Evolutionary conservation across 306 rosid genomes (phyloP).

Genomic region (Lupinus albus): DNA sequence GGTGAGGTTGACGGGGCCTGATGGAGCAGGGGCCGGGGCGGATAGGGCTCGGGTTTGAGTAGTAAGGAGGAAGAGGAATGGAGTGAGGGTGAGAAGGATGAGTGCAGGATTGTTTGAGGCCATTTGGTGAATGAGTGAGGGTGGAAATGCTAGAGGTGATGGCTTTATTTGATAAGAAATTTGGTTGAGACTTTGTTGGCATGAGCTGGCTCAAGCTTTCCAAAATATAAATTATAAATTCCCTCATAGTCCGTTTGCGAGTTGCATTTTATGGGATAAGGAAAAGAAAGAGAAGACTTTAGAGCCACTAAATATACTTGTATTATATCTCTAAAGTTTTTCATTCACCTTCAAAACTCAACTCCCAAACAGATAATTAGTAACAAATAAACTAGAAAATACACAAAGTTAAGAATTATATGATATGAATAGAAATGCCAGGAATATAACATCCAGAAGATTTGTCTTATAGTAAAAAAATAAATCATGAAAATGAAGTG

Average conservation of each 20-base stretch:
- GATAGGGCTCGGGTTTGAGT: slow-evolving; percentile 50
- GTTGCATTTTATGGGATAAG: too few species aligned
- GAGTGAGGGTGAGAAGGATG: slow-evolving; percentile 47
- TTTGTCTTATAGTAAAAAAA: neutral
- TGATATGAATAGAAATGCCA: neutral
- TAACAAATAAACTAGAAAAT: slow-evolving; percentile 37
- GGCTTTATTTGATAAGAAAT: slow-evolving; percentile 48
- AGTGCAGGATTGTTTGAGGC: slow-evolving; percentile 50
- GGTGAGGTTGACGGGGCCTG: slow-evolving; percentile 64
- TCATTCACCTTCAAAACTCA: too few species aligned
- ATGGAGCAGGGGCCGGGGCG: slow-evolving; percentile 58
- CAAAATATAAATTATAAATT: slow-evolving; percentile 10
- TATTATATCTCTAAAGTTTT: too few species aligned
- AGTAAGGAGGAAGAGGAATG: slow-evolving; percentile 33
- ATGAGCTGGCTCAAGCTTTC: slow-evolving; percentile 65
- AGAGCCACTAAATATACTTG: too few species aligned
- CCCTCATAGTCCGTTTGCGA: too few species aligned
- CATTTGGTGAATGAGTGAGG: slow-evolving; percentile 44
- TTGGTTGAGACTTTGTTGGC: slow-evolving; percentile 56
- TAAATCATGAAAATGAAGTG: neutral
- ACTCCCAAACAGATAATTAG: too few species aligned
- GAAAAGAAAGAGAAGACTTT: too few species aligned
- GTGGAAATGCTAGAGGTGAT: neutral
- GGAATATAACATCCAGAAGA: neutral
- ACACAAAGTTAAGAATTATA: neutral